Conservation (phyloP, 2,329 filamentous ascomycete species). For the Nannizzia gypsea region DNA sequence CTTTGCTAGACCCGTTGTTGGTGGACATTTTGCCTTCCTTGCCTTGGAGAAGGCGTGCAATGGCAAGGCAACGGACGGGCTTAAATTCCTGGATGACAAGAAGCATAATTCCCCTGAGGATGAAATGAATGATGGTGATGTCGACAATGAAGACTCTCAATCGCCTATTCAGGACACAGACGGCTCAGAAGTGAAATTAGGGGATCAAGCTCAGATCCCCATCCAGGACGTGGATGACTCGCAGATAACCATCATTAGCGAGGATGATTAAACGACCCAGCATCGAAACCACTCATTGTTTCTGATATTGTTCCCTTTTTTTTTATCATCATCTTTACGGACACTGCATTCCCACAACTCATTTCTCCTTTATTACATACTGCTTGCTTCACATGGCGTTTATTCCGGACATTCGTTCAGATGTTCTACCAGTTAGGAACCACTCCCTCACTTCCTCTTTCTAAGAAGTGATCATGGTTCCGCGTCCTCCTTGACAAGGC, state of each 20-base stretch:
- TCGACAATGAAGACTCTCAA: background rate
- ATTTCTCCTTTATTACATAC: background rate
- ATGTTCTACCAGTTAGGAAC: background rate
- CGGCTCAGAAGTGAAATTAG: conserved; percentile 8
- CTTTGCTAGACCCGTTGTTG: conserved; percentile 71
- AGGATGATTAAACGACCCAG: background rate
- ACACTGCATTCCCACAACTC: background rate
- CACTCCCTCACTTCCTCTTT: background rate
- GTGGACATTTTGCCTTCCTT: conserved; percentile 75
- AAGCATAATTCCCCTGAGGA: conserved; percentile 12
- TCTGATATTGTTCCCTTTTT: background rate
- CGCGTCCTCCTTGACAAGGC: background rate
- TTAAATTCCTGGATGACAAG: conserved; percentile 35
- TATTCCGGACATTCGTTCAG: background rate
- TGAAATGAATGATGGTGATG: background rate
- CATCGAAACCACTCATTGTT: background rate
- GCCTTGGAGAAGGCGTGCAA: conserved; percentile 70
- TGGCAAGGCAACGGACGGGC: conserved; percentile 50
- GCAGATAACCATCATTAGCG: background rate
- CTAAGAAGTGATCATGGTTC: background rate
- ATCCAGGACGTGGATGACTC: background rate
- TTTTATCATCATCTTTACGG: background rate
- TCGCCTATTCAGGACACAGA: background rate
- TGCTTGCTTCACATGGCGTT: background rate
- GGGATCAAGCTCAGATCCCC: background rate